Evolutionary conservation across 176 grass and related monocot species (phyloP).

Genomic region (Thinopyrum elongatum): DNA sequence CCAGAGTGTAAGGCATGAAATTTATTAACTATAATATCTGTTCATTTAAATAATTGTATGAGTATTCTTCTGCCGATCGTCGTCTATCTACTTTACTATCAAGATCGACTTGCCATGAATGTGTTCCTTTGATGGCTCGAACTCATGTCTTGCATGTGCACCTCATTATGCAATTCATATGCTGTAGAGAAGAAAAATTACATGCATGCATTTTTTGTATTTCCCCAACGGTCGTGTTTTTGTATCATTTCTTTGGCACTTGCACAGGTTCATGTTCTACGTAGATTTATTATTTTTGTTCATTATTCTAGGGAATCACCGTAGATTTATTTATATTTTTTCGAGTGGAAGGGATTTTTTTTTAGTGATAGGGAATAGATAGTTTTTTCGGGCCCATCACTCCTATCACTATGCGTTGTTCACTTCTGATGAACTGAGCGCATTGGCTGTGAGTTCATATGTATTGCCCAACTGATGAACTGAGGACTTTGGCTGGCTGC

Average conservation of each 20-base stretch:
- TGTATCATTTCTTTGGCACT: background rate
- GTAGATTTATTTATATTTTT: too few relatives aligned
- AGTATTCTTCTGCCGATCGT: background rate
- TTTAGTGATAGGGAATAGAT: too few relatives aligned
- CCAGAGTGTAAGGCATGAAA: slow-evolving; percentile 19
- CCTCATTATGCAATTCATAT: background rate
- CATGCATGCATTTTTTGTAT: background rate
- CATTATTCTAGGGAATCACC: too few relatives aligned
- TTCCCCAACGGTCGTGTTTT: background rate
- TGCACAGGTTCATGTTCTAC: too few relatives aligned
- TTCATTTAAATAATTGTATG: slow-evolving; percentile 7
- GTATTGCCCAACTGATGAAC: too few relatives aligned
- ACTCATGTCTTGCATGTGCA: background rate
- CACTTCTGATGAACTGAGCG: too few relatives aligned
- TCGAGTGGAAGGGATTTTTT: too few relatives aligned
- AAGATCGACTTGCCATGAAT: background rate
- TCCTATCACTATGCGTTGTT: too few relatives aligned
- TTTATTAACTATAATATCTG: slow-evolving; percentile 17
- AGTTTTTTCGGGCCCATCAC: too few relatives aligned
- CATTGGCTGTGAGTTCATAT: too few relatives aligned
- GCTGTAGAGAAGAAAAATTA: background rate
- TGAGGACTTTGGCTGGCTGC: too few relatives aligned
- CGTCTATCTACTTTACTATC: background rate
- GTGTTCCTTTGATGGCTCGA: background rate
- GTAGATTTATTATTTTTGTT: too few relatives aligned